Evolutionary conservation across 2,329 filamentous ascomycete genomes (phyloP).

Genomic region (Claviceps lovelessii): DNA sequence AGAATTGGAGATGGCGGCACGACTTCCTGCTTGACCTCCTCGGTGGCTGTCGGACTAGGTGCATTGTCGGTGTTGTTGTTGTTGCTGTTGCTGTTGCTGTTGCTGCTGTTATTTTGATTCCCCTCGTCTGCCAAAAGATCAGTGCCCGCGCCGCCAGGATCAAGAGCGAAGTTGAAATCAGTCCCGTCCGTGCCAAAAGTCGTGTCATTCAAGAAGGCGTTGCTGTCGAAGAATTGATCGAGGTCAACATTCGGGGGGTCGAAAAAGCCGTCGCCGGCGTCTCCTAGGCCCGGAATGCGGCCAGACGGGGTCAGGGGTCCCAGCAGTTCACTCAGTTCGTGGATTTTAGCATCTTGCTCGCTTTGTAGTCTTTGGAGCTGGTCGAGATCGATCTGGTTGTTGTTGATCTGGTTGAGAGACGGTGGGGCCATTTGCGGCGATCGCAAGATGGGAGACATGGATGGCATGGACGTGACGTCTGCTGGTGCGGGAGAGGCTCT

Average conservation of each 20-base stretch:
- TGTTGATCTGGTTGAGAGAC: conserved; percentile 48
- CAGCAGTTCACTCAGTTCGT: conserved; percentile 58
- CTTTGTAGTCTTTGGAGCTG: conserved; percentile 64
- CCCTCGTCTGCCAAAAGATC: not conserved
- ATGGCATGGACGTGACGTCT: conserved; percentile 17
- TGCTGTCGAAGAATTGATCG: conserved; percentile 36
- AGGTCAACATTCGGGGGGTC: conserved; percentile 29
- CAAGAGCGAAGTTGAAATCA: conserved; percentile 39
- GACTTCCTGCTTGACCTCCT: conserved; percentile 35
- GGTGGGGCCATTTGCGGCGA: conserved; percentile 16
- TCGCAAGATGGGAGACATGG: conserved; percentile 36
- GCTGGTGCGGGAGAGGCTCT: conserved; percentile 12
- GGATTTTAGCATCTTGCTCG: conserved; percentile 64
- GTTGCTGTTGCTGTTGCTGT: conserved; percentile 20
- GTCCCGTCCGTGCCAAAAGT: conserved; percentile 28
- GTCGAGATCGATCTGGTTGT: conserved; percentile 63
- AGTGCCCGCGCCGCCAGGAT: conserved; percentile 16
- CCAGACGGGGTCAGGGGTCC: conserved; percentile 71
- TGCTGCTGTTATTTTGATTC: conserved; percentile 11
- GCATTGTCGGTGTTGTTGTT: conserved; percentile 24
- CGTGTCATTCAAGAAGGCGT: conserved; percentile 23
- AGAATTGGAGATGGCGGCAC: conserved; percentile 15
- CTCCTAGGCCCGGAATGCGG: conserved; percentile 55
- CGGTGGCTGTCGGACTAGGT: conserved; percentile 33
- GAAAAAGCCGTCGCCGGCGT: conserved; percentile 22